Evolutionary conservation across 306 rosid species (phyloP), one percentile per base, ranked within the genome.

Genomic region (Sphenostylis stenocarpa): DNA sequence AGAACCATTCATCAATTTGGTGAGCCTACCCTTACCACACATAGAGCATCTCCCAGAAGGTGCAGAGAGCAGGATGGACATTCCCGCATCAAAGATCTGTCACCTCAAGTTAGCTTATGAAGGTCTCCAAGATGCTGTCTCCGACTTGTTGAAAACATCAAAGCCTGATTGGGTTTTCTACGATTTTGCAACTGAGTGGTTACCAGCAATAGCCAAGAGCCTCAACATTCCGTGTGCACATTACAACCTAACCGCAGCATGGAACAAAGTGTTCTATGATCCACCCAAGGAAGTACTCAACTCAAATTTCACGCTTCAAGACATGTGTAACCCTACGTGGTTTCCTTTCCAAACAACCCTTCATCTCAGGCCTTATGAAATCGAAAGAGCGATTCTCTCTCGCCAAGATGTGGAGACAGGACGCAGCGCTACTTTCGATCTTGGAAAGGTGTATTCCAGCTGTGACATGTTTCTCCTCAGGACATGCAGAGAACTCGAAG

Each of bases 1-100:
- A 7, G 13, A 86, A 20, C 44, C 75, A n/a, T 29, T 60, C 26
- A 78, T 87, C 12, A 68, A 45, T 5, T 19, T 84, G 7, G 86
- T 84, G 11, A 52, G 62, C 4, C 45, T 87, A 13, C 86, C 90
- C 15, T 34, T 87, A 9, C 88, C 87, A 51, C 63, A 4, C 19
- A 29, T 39, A 16, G 77, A 68, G 0, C 31, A 76, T 8, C 89
- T 87, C 12, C 90, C 96, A 1, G 57, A 77, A 61, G 81, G 84
- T 2, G 86, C 43, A 8, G 43, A 38, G 13, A 38, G 43, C 8
- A 38, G 1, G 3, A 38, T 38, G 43, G 43, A 38, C 13, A 9
- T 38, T 38, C 43, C 43, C 43, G 8, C 9, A 9, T 38, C 43
- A 38, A 38, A 38, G 43, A 38, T 2, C 3, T 9, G 43, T 38